phyloP scores from a whole-genome alignment of 345 rosid genomes.

The Carallia brachiata region DNA sequence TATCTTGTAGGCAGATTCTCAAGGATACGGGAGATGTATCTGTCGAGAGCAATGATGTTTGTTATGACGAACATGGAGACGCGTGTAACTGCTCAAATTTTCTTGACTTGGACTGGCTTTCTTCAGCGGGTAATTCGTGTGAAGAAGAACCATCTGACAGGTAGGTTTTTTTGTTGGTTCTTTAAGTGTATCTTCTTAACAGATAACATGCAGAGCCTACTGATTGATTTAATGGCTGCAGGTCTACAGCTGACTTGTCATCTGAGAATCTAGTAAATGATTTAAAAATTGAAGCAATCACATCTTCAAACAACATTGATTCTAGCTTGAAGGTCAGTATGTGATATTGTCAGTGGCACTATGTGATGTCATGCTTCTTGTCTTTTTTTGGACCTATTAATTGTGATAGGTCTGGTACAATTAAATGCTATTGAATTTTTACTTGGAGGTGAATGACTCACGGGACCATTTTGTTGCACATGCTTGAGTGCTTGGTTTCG shows the following conservation, averaged over 20 bases:
- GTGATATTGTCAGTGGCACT: not conserved
- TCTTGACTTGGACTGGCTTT: slow-evolving; percentile 76
- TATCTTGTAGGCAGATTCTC: slow-evolving; percentile 29
- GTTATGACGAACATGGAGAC: slow-evolving; percentile 48
- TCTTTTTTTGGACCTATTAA: too few relatives aligned
- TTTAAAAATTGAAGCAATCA: slow-evolving; percentile 31
- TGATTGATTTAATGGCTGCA: slow-evolving; percentile 25
- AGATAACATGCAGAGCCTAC: not conserved
- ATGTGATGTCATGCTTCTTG: not conserved
- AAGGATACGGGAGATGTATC: slow-evolving; percentile 40
- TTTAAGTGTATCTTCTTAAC: not conserved
- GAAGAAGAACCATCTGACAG: slow-evolving; percentile 73
- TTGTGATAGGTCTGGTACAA: too few relatives aligned
- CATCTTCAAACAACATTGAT: slow-evolving; percentile 46
- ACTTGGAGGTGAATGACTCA: too few relatives aligned
- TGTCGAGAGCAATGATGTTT: slow-evolving; percentile 44
- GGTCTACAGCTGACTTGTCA: slow-evolving; percentile 58
- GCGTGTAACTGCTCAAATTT: slow-evolving; percentile 63
- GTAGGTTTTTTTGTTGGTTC: slow-evolving; percentile 35
- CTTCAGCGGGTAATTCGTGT: slow-evolving; percentile 87
- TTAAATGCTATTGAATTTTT: too few relatives aligned
- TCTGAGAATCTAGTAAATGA: slow-evolving; percentile 50
- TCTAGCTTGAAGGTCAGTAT: slow-evolving; percentile 48
- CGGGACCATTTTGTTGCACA: too few relatives aligned
- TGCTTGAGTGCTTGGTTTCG: too few relatives aligned